Conservation (phyloP, 345 rosid species). For the Salix viminalis region DNA sequence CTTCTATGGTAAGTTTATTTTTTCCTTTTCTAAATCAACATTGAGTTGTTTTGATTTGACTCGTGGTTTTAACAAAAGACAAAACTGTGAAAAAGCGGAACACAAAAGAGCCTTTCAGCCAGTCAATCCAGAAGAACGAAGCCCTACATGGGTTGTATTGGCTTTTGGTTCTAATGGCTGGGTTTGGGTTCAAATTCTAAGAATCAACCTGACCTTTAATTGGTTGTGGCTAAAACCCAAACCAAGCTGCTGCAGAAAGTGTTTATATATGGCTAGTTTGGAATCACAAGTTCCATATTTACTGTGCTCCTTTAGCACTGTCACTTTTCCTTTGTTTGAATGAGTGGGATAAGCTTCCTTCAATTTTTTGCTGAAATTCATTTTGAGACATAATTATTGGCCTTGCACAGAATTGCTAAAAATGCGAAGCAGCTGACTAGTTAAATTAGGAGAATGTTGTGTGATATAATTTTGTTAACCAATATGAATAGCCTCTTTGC, state of each 20-base stretch:
- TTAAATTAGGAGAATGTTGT: too few relatives aligned
- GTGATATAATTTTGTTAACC: too few relatives aligned
- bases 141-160: too few relatives aligned
- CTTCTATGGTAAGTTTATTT: too few relatives aligned
- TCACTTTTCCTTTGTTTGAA: not conserved
- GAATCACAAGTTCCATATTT: not conserved
- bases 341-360: not conserved
- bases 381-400: too few relatives aligned
- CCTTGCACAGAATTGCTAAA: too few relatives aligned
- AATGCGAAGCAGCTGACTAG: too few relatives aligned
- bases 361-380: too few relatives aligned
- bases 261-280: not conserved
- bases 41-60: not conserved
- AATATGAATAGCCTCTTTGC: too few relatives aligned
- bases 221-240: not conserved
- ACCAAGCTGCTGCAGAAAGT: not conserved
- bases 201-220: not conserved
- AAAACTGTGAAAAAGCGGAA: not conserved
- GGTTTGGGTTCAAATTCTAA: not conserved
- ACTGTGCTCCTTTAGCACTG: not conserved
- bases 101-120: too few relatives aligned
- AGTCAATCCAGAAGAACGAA: too few relatives aligned
- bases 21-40: too few relatives aligned
- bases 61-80: not conserved
- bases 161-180: not conserved